phyloP scores from a whole-genome alignment of 345 rosid species.

The Murraya koenigii region DNA sequence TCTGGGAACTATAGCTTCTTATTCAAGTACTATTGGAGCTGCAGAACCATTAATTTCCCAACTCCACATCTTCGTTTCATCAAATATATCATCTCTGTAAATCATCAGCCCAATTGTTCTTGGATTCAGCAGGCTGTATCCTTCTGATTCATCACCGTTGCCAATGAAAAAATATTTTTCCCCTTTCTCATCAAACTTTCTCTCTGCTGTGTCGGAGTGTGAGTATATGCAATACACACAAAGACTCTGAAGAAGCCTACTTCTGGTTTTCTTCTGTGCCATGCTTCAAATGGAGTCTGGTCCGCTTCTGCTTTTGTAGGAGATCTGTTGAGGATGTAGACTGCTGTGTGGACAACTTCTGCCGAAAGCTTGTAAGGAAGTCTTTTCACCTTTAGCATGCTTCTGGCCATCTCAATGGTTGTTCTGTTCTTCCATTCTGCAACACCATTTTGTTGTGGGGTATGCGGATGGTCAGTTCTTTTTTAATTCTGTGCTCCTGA shows the following conservation, averaged over 20 bases:
- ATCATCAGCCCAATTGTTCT: neutral
- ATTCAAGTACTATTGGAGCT: neutral
- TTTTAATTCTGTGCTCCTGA: no score
- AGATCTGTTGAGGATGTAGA: no score
- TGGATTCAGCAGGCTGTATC: neutral
- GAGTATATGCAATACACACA: neutral
- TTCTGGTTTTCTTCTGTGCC: neutral
- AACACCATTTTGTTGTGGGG: no score
- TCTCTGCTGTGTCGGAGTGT: neutral
- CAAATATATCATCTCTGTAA: neutral
- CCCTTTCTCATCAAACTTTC: neutral
- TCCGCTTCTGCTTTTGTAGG: no score
- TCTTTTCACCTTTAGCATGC: no score
- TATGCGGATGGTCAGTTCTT: no score
- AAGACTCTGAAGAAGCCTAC: neutral
- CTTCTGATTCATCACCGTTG: constrained; percentile 2
- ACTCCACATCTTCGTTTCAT: neutral
- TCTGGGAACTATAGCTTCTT: no score
- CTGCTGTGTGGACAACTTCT: no score
- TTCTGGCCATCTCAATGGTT: no score
- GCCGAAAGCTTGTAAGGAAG: no score
- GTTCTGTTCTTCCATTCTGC: no score
- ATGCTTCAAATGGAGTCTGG: no score
- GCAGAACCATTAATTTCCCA: neutral
- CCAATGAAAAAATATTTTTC: neutral